Percentiles rank a stretch among this genome's conserved stretches.
Conservation (phyloP, 176 grass and related monocot genomes). For the Avena eriantha region DNA sequence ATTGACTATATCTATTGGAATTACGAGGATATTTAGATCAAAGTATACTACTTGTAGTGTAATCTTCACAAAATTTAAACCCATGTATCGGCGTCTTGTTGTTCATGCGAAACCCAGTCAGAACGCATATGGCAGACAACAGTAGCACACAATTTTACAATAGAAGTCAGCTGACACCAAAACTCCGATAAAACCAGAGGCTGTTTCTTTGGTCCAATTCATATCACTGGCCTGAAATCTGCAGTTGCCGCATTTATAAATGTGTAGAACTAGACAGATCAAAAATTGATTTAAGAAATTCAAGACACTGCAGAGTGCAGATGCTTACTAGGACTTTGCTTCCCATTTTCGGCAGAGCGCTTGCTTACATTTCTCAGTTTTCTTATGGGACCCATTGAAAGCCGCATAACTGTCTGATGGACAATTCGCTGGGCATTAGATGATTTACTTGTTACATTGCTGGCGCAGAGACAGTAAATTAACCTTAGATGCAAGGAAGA, state of each 20-base stretch:
- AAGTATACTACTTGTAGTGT: no score
- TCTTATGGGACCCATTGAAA: conserved; percentile 78
- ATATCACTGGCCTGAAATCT: not conserved
- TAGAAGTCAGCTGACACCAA: not conserved
- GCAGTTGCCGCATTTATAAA: not conserved
- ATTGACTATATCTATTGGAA: not conserved
- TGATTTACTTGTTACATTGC: not conserved
- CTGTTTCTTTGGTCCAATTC: not conserved
- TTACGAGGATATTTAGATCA: no score
- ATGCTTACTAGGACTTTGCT: conserved; percentile 64
- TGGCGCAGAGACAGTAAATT: not conserved
- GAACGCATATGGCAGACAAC: not conserved
- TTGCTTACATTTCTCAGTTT: conserved; percentile 87
- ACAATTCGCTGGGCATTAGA: conserved; percentile 31
- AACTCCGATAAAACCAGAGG: not conserved
- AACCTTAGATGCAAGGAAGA: no score
- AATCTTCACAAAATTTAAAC: no score
- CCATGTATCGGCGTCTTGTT: no score
- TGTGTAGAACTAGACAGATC: not conserved
- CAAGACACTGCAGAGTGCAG: conserved; percentile 7
- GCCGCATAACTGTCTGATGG: conserved; percentile 36
- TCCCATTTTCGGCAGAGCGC: conserved; percentile 73
- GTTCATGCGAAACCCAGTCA: no score
- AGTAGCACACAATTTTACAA: conserved; percentile 5
- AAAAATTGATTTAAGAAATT: conserved; percentile 18